These are phyloP conservation scores for Naganishia onofrii DNA, from an alignment of 768 basidiomycete species.

Conservation along the genomic window DNA sequence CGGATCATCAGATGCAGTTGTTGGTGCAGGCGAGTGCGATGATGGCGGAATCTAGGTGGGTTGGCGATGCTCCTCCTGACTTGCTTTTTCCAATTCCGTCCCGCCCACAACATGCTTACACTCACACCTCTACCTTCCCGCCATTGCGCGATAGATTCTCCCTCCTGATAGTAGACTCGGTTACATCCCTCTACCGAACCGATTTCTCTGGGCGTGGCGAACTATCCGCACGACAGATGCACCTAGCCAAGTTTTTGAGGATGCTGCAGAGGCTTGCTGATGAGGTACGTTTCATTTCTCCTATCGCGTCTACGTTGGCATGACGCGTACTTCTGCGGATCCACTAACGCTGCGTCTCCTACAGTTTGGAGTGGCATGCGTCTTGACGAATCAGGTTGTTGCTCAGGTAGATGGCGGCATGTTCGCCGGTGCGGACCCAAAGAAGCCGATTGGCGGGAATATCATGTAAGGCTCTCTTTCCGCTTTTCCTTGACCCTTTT, in stretches of 20 bases:
- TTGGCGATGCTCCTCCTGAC: neutral
- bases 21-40: constrained; percentile 91
- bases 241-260: constrained; percentile 90
- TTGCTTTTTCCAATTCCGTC: too few relatives aligned
- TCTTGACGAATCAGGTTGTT: constrained; percentile 97
- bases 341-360: constrained; percentile 9
- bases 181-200: constrained; percentile 89
- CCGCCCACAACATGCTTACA: too few relatives aligned
- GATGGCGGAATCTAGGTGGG: constrained; percentile 96
- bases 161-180: constrained; percentile 91
- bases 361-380: constrained; percentile 95
- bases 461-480: constrained; percentile 62
- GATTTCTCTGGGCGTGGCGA: constrained; percentile 96
- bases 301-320: constrained; percentile 14
- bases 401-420: constrained; percentile 95
- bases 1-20: constrained; percentile 89
- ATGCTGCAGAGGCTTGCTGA: constrained; percentile 91
- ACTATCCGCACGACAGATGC: constrained; percentile 88
- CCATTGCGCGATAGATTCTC: constrained; percentile 69
- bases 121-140: too few relatives aligned
- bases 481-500: too few relatives aligned
- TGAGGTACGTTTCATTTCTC: constrained; percentile 63
- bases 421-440: constrained; percentile 83
- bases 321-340: neutral
- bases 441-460: constrained; percentile 84